Base-by-base conservation (phyloP, 2,329 filamentous ascomycete species). In the Pseudocercospora ulei region DNA sequence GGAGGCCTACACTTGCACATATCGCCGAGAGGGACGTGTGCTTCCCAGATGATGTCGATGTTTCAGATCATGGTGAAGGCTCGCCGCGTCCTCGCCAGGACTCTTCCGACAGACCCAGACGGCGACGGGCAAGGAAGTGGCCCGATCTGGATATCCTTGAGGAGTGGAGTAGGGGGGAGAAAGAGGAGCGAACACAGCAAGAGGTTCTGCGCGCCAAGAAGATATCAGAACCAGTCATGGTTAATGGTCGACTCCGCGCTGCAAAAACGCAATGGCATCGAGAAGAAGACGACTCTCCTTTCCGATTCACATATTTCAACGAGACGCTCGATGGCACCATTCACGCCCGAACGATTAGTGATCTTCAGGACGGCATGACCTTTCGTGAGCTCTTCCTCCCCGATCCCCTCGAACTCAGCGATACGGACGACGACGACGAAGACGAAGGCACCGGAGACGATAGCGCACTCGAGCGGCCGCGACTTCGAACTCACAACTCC, bases 261-360 rank as follows among this genome's bases (percentile, higher is more conserved):
- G 76, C 83, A 24, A 67, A 64, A 52, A 78, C 82, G 11, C 74
- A 75, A 8, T 98, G 88, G 88, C 88, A 85, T 59, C 75, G 81
- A 24, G 78, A 83, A 37, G 83, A 90, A 48, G 87, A 94, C 44
- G 88, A 95, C 49, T 77, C 80, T 0, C 90, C 90, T 0, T 96
- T 92, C 60, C 76, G 90, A 16, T 98, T 95, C 60, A 96, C 90
- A 0, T 98, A 98, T 62, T 98, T 98, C 70, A 96, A 96, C 61
- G 90, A 96, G 58, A 85, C 94, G 47, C 85, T 96, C 39, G 81
- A 85, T 54, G 92, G 83, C 60, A 98, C 90, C 0, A 92, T 98
- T 46, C 90, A 98, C 62, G 90, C 86, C 44, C 84, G 93, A 61
- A 90, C 82, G 0, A 94, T 98, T 41, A 93, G 86, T 2, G 90